These are phyloP conservation scores for Thymus mandschuricus DNA, from an alignment of 257 asterid species.

Conservation along the genomic window DNA sequence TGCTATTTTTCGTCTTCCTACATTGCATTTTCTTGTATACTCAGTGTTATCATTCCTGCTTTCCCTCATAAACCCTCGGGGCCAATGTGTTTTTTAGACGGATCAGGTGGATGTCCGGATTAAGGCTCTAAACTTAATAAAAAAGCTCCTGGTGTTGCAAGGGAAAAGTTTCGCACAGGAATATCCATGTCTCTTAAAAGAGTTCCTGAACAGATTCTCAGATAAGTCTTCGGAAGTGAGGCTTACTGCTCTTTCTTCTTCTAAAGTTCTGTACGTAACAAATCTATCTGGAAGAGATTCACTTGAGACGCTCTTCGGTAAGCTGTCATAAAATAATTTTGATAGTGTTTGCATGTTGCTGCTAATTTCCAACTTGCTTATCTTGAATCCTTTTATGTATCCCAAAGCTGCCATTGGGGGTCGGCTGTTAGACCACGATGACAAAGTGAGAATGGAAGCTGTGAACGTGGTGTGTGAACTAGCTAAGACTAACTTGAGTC, in stretches of 20 bases:
- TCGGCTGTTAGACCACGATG: conserved; percentile 82
- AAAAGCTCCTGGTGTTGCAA: conserved; percentile 60
- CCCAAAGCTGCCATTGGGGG: conserved; percentile 70
- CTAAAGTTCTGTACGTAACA: conserved; percentile 58
- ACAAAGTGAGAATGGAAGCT: conserved; percentile 79
- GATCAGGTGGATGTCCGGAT: conserved; percentile 95
- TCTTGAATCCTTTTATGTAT: conserved; percentile 27
- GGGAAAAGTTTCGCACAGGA: conserved; percentile 61
- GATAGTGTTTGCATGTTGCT: conserved; percentile 20
- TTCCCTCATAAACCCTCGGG: conserved; percentile 25
- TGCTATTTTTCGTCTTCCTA: conserved; percentile 17
- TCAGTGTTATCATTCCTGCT: conserved; percentile 12
- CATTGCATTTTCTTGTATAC: conserved; percentile 5
- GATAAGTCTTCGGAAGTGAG: conserved; percentile 90
- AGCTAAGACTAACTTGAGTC: conserved; percentile 51
- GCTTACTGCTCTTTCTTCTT: conserved; percentile 75
- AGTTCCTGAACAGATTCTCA: conserved; percentile 75
- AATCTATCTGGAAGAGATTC: conserved; percentile 61
- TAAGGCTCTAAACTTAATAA: conserved; percentile 71
- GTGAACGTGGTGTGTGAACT: conserved; percentile 72
- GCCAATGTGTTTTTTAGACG: conserved; percentile 60
- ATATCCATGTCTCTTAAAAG: conserved; percentile 59
- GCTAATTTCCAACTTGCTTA: conserved; percentile 23
- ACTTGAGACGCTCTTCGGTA: conserved; percentile 60
- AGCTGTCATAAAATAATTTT: conserved; percentile 43